Percentiles rank a stretch among this genome's conserved stretches.
Conservation (phyloP, 176 grass and related monocot species). For the Zea luxurians region DNA sequence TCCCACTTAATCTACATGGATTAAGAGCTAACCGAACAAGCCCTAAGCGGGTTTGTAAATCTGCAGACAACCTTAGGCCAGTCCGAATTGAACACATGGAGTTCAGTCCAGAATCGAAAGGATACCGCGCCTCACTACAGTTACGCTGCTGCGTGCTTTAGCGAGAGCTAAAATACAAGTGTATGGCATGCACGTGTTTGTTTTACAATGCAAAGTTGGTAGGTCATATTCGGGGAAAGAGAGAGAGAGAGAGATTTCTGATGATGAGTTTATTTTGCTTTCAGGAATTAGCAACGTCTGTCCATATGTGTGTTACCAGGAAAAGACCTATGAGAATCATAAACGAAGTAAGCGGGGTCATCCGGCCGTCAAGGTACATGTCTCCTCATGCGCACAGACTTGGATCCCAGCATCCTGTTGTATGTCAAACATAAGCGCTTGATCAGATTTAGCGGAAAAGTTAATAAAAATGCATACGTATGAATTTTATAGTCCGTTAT, state of each 20-base stretch:
- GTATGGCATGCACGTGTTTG: slow-evolving; percentile 7
- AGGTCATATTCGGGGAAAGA: neutral
- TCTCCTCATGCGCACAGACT: slow-evolving; percentile 3
- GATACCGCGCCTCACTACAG: neutral
- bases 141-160: neutral
- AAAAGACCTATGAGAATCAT: slow-evolving; percentile 67
- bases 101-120: slow-evolving; percentile 3
- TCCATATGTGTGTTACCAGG: slow-evolving; percentile 54
- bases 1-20: no score
- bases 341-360: slow-evolving; percentile 59
- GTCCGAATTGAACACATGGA: neutral
- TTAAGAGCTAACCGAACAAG: no score
- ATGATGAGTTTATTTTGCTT: neutral
- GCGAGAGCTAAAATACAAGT: neutral
- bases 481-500: slow-evolving; percentile 8
- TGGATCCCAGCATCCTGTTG: neutral
- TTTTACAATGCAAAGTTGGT: neutral
- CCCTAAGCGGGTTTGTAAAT: neutral
- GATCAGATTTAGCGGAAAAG: neutral
- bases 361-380: slow-evolving; percentile 66
- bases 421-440: neutral
- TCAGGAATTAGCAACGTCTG: slow-evolving; percentile 64
- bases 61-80: neutral
- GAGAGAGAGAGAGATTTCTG: slow-evolving; percentile 1
- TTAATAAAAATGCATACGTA: slow-evolving; percentile 6